Conservation (phyloP, 495 filamentous ascomycete species). For the Annulohypoxylon stygium region DNA sequence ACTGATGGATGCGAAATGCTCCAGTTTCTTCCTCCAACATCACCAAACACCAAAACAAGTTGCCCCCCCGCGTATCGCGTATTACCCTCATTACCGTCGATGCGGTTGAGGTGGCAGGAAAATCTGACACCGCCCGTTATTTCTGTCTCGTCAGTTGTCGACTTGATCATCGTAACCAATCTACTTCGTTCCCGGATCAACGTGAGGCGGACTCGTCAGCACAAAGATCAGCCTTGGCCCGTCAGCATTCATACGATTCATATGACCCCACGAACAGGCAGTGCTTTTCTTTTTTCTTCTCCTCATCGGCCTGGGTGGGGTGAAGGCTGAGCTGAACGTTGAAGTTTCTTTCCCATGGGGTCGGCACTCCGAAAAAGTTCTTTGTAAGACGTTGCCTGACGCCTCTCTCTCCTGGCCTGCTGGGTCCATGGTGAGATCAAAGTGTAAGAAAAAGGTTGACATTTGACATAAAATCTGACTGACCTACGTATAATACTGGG, state of each 20-base stretch:
- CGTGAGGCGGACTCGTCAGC: slow-evolving; percentile 46
- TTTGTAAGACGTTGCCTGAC: slow-evolving; percentile 31
- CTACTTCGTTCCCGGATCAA: slow-evolving; percentile 29
- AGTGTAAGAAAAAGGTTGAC: slow-evolving; percentile 28
- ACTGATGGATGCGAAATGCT: neutral
- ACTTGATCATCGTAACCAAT: slow-evolving; percentile 33
- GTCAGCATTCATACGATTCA: slow-evolving; percentile 42
- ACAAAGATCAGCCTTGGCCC: slow-evolving; percentile 36
- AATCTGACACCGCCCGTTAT: slow-evolving; percentile 35
- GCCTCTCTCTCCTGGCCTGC: too few relatives aligned
- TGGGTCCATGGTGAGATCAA: slow-evolving; percentile 15
- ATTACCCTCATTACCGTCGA: slow-evolving; percentile 37
- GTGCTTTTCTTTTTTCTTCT: neutral
- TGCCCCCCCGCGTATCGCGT: slow-evolving; percentile 22
- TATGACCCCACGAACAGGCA: slow-evolving; percentile 46
- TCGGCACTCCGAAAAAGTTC: slow-evolving; percentile 40
- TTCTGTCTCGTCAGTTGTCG: slow-evolving; percentile 14
- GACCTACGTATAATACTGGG: slow-evolving; percentile 6
- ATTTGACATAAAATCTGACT: slow-evolving; percentile 25
- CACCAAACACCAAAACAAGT: slow-evolving; percentile 7
- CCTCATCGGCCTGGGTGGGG: slow-evolving; percentile 26
- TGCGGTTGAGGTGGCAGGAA: slow-evolving; percentile 21
- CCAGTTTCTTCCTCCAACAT: slow-evolving; percentile 27
- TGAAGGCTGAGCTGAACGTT: slow-evolving; percentile 46
- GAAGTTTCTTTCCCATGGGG: slow-evolving; percentile 41